Conservation (phyloP, 1,284 basidiomycete species). For the Austroboletus niveus region DNA sequence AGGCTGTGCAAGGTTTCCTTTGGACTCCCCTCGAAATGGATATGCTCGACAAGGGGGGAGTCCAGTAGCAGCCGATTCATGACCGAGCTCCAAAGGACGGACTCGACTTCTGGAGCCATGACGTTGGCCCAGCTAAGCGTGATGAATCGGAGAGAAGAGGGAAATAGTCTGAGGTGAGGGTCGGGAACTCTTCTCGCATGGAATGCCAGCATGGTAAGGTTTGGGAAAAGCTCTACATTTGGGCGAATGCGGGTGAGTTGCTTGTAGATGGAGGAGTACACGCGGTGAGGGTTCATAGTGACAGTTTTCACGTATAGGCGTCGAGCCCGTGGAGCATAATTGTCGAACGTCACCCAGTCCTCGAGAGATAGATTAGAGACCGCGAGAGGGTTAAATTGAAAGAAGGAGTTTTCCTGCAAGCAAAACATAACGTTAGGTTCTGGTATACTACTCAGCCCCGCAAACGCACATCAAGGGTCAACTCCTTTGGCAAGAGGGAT, state of each 20-base stretch:
- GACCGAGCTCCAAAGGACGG: conserved; percentile 20
- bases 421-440: conserved; percentile 4
- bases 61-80: conserved; percentile 21
- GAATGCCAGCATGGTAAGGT: conserved; percentile 11
- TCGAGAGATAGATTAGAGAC: too few species aligned
- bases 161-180: too few species aligned
- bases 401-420: conserved; percentile 20
- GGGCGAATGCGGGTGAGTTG: conserved; percentile 27
- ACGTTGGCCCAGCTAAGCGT: too few species aligned
- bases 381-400: conserved; percentile 12
- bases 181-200: too few species aligned
- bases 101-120: too few species aligned
- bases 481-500: conserved; percentile 18
- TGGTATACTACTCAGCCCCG: background rate
- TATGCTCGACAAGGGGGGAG: conserved; percentile 16
- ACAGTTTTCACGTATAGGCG: conserved; percentile 16
- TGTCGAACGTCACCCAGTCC: too few species aligned
- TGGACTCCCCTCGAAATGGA: conserved; percentile 27
- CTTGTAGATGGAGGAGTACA: conserved; percentile 31
- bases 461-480: conserved; percentile 21
- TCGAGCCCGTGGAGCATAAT: too few species aligned
- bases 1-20: conserved; percentile 20
- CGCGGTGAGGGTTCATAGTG: conserved; percentile 27
- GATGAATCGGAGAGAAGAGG: too few species aligned
- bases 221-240: conserved; percentile 29